phyloP scores from a whole-genome alignment of 2,329 filamentous ascomycete species.

The Pseudogymnoascus sp. region DNA sequence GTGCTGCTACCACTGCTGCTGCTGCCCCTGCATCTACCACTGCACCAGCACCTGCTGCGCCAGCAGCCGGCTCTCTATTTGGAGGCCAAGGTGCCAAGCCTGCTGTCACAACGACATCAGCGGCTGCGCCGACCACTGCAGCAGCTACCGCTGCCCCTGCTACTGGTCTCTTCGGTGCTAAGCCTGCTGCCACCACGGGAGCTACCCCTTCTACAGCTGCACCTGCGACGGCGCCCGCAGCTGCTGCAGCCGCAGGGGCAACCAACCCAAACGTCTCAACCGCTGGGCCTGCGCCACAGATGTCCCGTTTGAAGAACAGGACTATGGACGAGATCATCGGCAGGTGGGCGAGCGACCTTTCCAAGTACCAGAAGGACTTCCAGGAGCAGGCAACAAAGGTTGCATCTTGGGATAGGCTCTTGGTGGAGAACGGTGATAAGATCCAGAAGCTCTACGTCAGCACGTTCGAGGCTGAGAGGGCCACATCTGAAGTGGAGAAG shows the following conservation, averaged over 20 bases:
- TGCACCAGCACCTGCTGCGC: constrained; percentile 12
- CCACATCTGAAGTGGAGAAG: constrained; percentile 87
- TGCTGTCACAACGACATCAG: constrained; percentile 21
- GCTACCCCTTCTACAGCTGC: constrained; percentile 27
- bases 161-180: constrained; percentile 28
- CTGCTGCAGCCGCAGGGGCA: constrained; percentile 17
- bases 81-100: constrained; percentile 11
- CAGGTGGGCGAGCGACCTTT: constrained; percentile 88
- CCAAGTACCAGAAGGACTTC: constrained; percentile 96
- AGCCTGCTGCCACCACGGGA: constrained; percentile 18
- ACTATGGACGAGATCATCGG: constrained; percentile 99
- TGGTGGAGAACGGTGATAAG: constrained; percentile 91
- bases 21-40: constrained; percentile 13
- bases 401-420: constrained; percentile 76
- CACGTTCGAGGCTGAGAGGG: constrained; percentile 88
- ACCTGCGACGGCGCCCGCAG: constrained; percentile 9
- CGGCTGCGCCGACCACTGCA: constrained; percentile 9
- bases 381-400: constrained; percentile 83
- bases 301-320: constrained; percentile 92
- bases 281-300: constrained; percentile 70
- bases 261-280: constrained; percentile 61
- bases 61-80: constrained; percentile 24
- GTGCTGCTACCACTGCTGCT: constrained; percentile 22
- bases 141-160: neutral
- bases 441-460: constrained; percentile 88